phyloP scores from a whole-genome alignment of 2,329 filamentous ascomycete species.

The Exophiala sp. region DNA sequence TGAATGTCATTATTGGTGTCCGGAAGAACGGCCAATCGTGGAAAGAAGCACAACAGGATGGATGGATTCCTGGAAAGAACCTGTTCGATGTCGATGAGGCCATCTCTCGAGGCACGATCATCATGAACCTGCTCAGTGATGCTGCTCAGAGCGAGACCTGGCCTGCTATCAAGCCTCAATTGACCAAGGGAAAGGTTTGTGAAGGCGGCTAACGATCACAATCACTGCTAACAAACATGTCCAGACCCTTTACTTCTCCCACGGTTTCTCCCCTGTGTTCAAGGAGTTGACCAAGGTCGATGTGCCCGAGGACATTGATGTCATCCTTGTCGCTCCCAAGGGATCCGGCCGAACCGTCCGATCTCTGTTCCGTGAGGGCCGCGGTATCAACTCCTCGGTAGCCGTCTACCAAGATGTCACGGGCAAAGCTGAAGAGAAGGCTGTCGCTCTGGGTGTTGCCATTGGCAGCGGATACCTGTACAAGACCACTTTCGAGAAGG shows the following conservation, averaged over 20 bases:
- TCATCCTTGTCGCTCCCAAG: conserved; percentile 99
- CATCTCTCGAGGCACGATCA: conserved; percentile 82
- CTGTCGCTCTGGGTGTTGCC: conserved; percentile 90
- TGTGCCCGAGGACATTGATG: conserved; percentile 89
- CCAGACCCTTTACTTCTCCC: conserved; percentile 98
- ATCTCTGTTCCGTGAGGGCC: conserved; percentile 97
- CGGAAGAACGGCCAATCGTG: conserved; percentile 97
- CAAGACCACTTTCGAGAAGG: conserved; percentile 99
- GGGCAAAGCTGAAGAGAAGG: conserved; percentile 97
- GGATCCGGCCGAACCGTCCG: conserved; percentile 97
- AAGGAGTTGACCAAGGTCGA: conserved; percentile 99
- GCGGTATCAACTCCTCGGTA: conserved; percentile 98
- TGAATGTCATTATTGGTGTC: conserved; percentile 98
- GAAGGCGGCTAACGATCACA: not conserved
- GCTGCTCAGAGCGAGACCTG: conserved; percentile 98
- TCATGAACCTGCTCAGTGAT: conserved; percentile 99
- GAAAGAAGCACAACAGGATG: conserved; percentile 95
- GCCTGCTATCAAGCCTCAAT: conserved; percentile 94
- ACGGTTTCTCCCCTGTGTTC: conserved; percentile 99
- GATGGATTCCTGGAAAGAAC: conserved; percentile 98
- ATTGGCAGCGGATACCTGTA: conserved; percentile 98
- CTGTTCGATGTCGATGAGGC: conserved; percentile 97
- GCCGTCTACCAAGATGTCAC: conserved; percentile 98
- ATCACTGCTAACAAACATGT: not conserved
- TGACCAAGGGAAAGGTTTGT: conserved; percentile 94